Evolutionary conservation across 768 basidiomycete species (phyloP), one percentile per base, ranked within the genome.

Genomic region (Artomyces pyxidatus): DNA sequence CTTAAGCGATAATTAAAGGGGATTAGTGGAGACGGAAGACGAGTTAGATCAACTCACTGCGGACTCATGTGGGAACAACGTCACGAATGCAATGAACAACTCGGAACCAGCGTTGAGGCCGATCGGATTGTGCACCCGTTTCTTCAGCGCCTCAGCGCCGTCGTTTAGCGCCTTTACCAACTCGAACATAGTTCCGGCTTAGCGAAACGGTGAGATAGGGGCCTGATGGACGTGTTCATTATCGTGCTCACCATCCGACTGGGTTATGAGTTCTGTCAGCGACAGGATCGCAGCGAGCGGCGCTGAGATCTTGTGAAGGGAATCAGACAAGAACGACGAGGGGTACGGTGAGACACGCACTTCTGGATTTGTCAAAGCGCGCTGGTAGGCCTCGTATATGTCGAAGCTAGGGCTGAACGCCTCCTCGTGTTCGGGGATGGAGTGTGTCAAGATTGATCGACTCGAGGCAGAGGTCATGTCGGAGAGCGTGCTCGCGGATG

Each of bases 141-240:
- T 63, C 55, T 77, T 81, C 45, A 95, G 69, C 5, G 71, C 68
- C 30, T 79, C 71, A 1, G 87, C 83, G 38, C 82, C 88, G 38
- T 85, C 77, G 50, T 89, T 81, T 50, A 96, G 77, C 22, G 83
- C 91, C 53, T 85, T 77, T 21, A 88, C 83, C 25, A 98, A 81
- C 65, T 99, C 95, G 58, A 85, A 89, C 84, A 92, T 93, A 19
- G 93, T 96, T 2, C 83, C 88, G 42, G 88, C 90, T 90, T 60
- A 37, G 40, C 35, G 23, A 41, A 49, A 52, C 48, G 42, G 29
- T 45, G 39, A 42, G 39, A 49, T 21, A 59, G 47, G 53, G 23
- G 25, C 32, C 45, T 11, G 32, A 17, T 49, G 26, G 43, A 46
- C 27, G 12, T 46, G 48, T 42, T 29, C 10, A 1, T 35, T 38